phyloP scores from a whole-genome alignment of 2,329 filamentous ascomycete genomes.

The Colletotrichum agaves region DNA sequence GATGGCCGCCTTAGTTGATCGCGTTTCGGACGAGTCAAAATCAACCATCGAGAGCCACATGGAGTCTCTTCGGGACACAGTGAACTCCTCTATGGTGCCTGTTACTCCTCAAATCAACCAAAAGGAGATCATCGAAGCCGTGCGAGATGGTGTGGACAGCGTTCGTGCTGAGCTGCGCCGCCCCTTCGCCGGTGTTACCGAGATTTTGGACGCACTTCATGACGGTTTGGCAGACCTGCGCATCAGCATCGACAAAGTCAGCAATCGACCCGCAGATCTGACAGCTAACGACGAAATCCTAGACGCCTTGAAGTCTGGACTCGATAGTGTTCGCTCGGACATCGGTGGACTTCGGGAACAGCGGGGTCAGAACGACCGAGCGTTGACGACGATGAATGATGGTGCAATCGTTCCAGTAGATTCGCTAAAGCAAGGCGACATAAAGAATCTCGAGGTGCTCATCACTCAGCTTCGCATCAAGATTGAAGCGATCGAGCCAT shows the following conservation, averaged over 20 bases:
- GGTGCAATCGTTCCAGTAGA: constrained; percentile 63
- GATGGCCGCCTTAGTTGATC: constrained; percentile 69
- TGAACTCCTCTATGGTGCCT: constrained; percentile 76
- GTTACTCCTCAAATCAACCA: constrained; percentile 62
- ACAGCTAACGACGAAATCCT: constrained; percentile 90
- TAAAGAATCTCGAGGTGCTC: constrained; percentile 86
- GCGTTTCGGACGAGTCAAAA: constrained; percentile 61
- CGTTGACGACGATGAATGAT: constrained; percentile 64
- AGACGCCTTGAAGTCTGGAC: constrained; percentile 84
- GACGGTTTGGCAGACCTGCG: constrained; percentile 86
- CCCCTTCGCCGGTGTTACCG: constrained; percentile 77
- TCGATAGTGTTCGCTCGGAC: constrained; percentile 79
- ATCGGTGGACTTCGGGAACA: constrained; percentile 80
- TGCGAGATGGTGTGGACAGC: constrained; percentile 78
- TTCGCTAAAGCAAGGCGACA: constrained; percentile 73
- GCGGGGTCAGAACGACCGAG: constrained; percentile 54
- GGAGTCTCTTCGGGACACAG: constrained; percentile 80
- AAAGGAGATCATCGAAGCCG: constrained; percentile 76
- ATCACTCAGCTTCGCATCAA: constrained; percentile 86
- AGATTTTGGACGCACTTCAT: constrained; percentile 89
- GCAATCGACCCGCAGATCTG: constrained; percentile 83
- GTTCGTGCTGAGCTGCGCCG: constrained; percentile 80
- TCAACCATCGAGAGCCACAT: constrained; percentile 85
- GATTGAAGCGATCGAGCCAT: constrained; percentile 78
- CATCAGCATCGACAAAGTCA: constrained; percentile 78